These are phyloP conservation scores for Emericellopsis cladophorae DNA, from an alignment of 2,329 filamentous ascomycete species.

Conservation along the genomic window DNA sequence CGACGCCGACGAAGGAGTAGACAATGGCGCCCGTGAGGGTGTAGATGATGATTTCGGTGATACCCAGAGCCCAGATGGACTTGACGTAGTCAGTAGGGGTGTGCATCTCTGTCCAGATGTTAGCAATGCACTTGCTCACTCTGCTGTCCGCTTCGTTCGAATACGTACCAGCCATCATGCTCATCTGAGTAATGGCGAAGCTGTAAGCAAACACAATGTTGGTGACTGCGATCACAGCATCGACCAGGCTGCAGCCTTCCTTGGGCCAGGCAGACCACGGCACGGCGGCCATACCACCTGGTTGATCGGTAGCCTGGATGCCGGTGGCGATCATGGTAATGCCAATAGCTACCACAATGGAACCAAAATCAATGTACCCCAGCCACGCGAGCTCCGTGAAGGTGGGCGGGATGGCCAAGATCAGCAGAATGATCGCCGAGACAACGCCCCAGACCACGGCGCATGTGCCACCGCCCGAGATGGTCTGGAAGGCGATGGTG, in stretches of 20 bases:
- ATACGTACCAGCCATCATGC: slow-evolving; percentile 26
- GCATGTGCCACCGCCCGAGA: slow-evolving; percentile 42
- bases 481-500: slow-evolving; percentile 52
- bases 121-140: too few relatives aligned
- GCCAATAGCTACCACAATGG: slow-evolving; percentile 49
- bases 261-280: slow-evolving; percentile 33
- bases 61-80: slow-evolving; percentile 49
- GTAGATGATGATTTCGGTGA: slow-evolving; percentile 52
- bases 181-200: slow-evolving; percentile 37
- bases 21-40: slow-evolving; percentile 53
- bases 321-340: slow-evolving; percentile 57
- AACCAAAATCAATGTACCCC: slow-evolving; percentile 44
- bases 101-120: slow-evolving; percentile 31
- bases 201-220: slow-evolving; percentile 65
- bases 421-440: slow-evolving; percentile 30
- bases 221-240: slow-evolving; percentile 46
- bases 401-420: slow-evolving; percentile 32
- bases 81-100: slow-evolving; percentile 31
- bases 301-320: slow-evolving; percentile 20
- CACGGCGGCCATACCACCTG: slow-evolving; percentile 17
- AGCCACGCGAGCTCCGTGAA: slow-evolving; percentile 36
- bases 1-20: slow-evolving; percentile 54
- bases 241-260: slow-evolving; percentile 30
- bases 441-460: slow-evolving; percentile 31
- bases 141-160: too few relatives aligned